Percentiles rank a stretch among this genome's conserved stretches.
These are phyloP conservation scores for Blastocystis sp. DNA, from an alignment of 352 stramenopile genomes.

Conservation along the genomic window DNA sequence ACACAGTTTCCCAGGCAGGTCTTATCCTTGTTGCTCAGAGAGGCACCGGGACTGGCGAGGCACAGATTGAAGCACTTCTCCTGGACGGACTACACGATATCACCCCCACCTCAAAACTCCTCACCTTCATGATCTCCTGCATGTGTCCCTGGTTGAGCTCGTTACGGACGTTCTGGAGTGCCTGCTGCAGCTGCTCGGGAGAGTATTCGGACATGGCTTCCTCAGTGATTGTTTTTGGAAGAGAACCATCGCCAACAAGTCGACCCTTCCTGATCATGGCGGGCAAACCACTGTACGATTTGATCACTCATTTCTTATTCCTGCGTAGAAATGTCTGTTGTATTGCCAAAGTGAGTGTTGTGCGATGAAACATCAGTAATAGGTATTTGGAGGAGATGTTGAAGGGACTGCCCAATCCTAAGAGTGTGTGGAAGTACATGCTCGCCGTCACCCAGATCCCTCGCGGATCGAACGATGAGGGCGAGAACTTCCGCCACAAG, in stretches of 20 bases:
- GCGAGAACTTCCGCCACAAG: conserved; percentile 12
- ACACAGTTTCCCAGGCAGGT: conserved; percentile 75
- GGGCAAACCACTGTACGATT: neutral
- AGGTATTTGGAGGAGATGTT: conserved; percentile 32
- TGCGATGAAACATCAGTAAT: neutral
- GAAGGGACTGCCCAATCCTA: neutral
- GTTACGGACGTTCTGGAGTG: conserved; percentile 65
- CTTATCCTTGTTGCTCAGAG: conserved; percentile 77
- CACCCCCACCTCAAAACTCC: neutral
- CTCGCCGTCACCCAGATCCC: conserved; percentile 32
- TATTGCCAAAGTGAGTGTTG: neutral
- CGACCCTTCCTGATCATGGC: neutral
- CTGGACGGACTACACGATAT: conserved; percentile 63
- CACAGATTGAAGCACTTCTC: conserved; percentile 80
- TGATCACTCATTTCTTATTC: neutral
- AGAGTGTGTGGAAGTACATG: conserved; percentile 41
- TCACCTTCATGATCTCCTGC: conserved; percentile 71
- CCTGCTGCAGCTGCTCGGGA: conserved; percentile 22
- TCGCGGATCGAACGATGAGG: conserved; percentile 33
- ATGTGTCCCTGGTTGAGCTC: conserved; percentile 72
- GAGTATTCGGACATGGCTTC: conserved; percentile 40
- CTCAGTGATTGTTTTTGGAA: neutral
- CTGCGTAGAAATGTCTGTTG: neutral
- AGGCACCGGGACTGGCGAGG: conserved; percentile 69
- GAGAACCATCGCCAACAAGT: neutral